Evolutionary conservation across 139 green algal species (phyloP), one percentile per base, ranked within the genome.

Genomic region (Monoraphidium neglectum): DNA sequence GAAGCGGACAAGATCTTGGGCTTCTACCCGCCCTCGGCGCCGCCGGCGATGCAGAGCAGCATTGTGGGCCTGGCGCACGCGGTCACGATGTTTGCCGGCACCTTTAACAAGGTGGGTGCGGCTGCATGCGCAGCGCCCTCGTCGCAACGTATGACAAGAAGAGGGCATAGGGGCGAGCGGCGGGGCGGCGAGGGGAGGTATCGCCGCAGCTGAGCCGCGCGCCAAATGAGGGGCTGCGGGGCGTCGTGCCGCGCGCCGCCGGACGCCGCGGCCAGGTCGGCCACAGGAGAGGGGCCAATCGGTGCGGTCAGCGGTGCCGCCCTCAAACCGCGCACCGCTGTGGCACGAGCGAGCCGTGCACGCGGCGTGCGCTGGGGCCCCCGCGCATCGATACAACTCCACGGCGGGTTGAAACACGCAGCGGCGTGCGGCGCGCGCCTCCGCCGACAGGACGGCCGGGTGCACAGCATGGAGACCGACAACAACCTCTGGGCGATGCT

Each of bases 61-160:
- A 62, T 80, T 5, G 65, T 80, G 57, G 74, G 74, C 28, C 65
- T 80, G 28, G 65, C 74, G 32, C 74, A 80, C 30, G 74, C 74
- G 32, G 35, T 80, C 28, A 80, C 66, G 18, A 80, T 74, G 65
- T 80, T 80, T 56, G 65, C 65, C 26, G 66, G 66, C 28, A 80
- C 74, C 4, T 80, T 80, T 65, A 79, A 79, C 63, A 72, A 77
- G 71, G 71, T 69, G 32, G 13, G 33, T 35, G 13, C 12, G 21
- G 62, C 37, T 23, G 21, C 36, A 0, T 6, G 10, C 26, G 26
- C 1, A 24, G 40, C 18, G 30, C 12, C 59, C 40, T n/a, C 33
- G 66, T 26, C 28, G n/a, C 63, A 33, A 36, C 12, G 16, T 3
- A 18, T 54, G 26, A 10, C 1, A 12, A 28, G 1, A 23, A 51